These are phyloP conservation scores for Smithsoniella earleae DNA, from an alignment of 163 green algal species.

Conservation along the genomic window DNA sequence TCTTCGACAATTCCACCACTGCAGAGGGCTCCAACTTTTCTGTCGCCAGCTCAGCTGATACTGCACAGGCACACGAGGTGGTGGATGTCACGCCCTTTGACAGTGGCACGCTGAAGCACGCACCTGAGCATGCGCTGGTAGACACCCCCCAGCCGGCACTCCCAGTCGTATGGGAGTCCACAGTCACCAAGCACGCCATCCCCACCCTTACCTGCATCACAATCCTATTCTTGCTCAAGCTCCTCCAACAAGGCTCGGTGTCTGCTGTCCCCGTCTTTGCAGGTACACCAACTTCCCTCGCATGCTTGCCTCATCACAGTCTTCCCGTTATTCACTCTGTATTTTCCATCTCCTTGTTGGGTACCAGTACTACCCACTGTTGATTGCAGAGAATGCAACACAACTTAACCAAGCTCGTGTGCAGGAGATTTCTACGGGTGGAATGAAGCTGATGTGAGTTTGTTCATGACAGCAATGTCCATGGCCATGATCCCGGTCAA, in stretches of 20 bases:
- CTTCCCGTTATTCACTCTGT: too few species aligned
- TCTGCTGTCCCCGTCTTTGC: conserved; percentile 35
- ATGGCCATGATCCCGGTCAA: conserved; percentile 39
- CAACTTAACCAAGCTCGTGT: too few species aligned
- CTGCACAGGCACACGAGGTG: neutral
- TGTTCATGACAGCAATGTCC: conserved; percentile 37
- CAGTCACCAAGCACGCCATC: neutral
- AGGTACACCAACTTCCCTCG: too few species aligned
- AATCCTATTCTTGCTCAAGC: conserved; percentile 42
- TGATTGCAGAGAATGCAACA: too few species aligned
- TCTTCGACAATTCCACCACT: too few species aligned
- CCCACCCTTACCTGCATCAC: conserved; percentile 35
- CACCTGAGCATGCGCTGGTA: neutral
- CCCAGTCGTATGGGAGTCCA: neutral
- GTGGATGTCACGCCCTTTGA: conserved; percentile 1
- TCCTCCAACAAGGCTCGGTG: conserved; percentile 42
- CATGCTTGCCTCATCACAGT: too few species aligned
- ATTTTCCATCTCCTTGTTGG: too few species aligned
- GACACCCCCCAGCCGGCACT: neutral
- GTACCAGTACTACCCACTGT: too few species aligned
- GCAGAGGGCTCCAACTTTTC: too few species aligned
- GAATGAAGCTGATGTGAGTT: conserved; percentile 20
- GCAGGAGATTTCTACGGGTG: conserved; percentile 35
- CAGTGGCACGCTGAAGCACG: neutral
- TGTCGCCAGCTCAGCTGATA: neutral